These are phyloP conservation scores for Epichloe scottii DNA, from an alignment of 2,329 filamentous ascomycete genomes.

Conservation along the genomic window DNA sequence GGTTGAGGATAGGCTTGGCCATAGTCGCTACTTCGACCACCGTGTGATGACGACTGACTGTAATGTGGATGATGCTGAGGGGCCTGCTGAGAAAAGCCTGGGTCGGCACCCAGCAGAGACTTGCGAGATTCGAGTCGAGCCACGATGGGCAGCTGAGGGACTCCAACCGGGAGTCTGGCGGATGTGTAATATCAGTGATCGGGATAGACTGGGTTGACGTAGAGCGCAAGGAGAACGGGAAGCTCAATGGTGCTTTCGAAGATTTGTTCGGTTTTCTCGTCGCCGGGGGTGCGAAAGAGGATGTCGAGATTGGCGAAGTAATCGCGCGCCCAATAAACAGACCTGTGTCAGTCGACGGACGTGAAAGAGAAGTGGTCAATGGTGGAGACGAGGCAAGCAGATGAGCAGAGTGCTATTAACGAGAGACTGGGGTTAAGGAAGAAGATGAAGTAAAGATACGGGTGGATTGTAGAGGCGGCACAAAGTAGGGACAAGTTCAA, in stretches of 20 bases:
- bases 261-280: background rate
- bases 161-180: conserved; percentile 24
- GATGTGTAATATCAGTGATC: background rate
- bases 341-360: background rate
- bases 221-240: no score
- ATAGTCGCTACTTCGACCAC: conserved; percentile 14
- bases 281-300: background rate
- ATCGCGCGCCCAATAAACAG: background rate
- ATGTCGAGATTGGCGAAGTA: background rate
- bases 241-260: background rate
- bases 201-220: background rate
- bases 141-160: conserved; percentile 22
- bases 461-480: background rate
- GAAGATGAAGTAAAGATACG: background rate
- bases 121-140: conserved; percentile 29
- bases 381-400: background rate
- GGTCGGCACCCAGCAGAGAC: conserved; percentile 26
- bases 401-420: background rate
- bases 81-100: conserved; percentile 22
- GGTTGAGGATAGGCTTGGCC: conserved; percentile 22
- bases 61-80: conserved; percentile 13
- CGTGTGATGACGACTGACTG: conserved; percentile 10
- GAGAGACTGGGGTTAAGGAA: conserved; percentile 3
- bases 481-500: background rate
- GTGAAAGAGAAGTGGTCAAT: background rate